phyloP scores from a whole-genome alignment of 768 basidiomycete species.

The Mycena pura region DNA sequence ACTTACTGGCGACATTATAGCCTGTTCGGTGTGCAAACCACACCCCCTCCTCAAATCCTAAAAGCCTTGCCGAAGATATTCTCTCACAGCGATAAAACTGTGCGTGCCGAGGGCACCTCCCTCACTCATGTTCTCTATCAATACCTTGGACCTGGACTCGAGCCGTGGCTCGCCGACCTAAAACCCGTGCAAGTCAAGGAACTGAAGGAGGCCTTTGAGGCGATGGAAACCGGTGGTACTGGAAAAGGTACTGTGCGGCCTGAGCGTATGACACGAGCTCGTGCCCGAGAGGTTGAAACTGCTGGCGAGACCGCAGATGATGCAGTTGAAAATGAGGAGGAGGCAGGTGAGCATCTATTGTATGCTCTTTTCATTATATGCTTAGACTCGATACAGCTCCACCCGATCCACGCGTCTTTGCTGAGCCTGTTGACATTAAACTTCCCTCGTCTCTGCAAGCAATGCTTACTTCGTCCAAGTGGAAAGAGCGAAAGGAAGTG shows the following conservation, averaged over 20 bases:
- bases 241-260: slow-evolving; percentile 85
- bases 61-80: slow-evolving; percentile 93
- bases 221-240: slow-evolving; percentile 82
- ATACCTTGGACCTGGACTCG: slow-evolving; percentile 83
- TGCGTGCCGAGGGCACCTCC: slow-evolving; percentile 87
- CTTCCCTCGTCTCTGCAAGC: slow-evolving; percentile 79
- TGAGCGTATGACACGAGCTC: slow-evolving; percentile 76
- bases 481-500: slow-evolving; percentile 96
- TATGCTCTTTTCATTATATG: slow-evolving; percentile 6
- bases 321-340: slow-evolving; percentile 45
- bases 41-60: slow-evolving; percentile 79
- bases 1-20: slow-evolving; percentile 47
- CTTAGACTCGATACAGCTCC: slow-evolving; percentile 48
- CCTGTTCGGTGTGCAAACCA: slow-evolving; percentile 77
- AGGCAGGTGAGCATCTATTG: slow-evolving; percentile 47
- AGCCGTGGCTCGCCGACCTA: slow-evolving; percentile 85
- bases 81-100: slow-evolving; percentile 92
- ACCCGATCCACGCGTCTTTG: slow-evolving; percentile 79
- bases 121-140: slow-evolving; percentile 83
- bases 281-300: slow-evolving; percentile 73
- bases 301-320: slow-evolving; percentile 46
- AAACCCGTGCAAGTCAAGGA: slow-evolving; percentile 98
- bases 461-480: slow-evolving; percentile 87
- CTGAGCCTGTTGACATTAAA: slow-evolving; percentile 84
- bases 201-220: slow-evolving; percentile 88